Evolutionary conservation across 306 rosid genomes (phyloP).

Genomic region (Luffa acutangula): DNA sequence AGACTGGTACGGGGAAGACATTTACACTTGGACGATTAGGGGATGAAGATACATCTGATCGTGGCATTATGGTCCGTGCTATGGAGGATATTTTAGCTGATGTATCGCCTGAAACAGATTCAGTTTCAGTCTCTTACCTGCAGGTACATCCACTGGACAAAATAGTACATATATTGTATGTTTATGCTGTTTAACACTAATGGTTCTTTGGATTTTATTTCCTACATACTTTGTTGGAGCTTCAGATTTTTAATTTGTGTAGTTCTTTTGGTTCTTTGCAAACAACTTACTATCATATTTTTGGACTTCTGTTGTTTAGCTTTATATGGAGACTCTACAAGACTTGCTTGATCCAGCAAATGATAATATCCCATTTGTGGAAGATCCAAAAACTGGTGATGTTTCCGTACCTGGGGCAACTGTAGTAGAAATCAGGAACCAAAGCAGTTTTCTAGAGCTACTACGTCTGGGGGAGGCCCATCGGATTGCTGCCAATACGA

Average conservation of each 20-base stretch:
- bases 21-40: constrained; percentile 90
- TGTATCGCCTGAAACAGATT: constrained; percentile 60
- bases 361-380: constrained; percentile 86
- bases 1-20: constrained; percentile 96
- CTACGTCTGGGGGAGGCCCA: constrained; percentile 84
- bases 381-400: constrained; percentile 89
- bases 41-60: constrained; percentile 69
- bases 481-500: constrained; percentile 88
- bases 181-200: not conserved
- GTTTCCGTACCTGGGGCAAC: constrained; percentile 82
- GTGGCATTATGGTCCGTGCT: constrained; percentile 95
- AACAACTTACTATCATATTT: not conserved
- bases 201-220: not conserved
- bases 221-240: not conserved
- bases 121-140: constrained; percentile 64
- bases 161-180: not conserved
- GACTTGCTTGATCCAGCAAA: constrained; percentile 83
- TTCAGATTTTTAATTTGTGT: not conserved
- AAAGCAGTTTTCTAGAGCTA: constrained; percentile 60
- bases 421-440: constrained; percentile 74
- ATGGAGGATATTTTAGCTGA: constrained; percentile 89
- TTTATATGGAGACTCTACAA: constrained; percentile 90
- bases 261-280: constrained; percentile 9
- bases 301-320: constrained; percentile 33
- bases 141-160: constrained; percentile 37